These are phyloP conservation scores for Phytophthora megakarya DNA, from an alignment of 352 stramenopile species.

Conservation along the genomic window DNA sequence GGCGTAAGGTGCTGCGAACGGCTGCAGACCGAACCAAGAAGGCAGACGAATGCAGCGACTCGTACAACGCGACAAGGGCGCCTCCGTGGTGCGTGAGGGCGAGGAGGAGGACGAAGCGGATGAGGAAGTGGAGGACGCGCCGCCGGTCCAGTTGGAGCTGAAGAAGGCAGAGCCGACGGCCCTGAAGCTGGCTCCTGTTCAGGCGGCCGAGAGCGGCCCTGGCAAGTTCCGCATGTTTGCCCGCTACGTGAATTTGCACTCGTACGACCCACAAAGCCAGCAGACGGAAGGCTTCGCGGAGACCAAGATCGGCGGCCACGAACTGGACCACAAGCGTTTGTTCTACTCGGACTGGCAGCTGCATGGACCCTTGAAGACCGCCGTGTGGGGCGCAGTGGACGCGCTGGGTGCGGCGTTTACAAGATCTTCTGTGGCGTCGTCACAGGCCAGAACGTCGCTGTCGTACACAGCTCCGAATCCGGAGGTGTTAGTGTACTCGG, in stretches of 20 bases:
- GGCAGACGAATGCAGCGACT: slow-evolving; percentile 29
- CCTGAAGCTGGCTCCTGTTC: slow-evolving; percentile 10
- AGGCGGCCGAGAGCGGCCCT: slow-evolving; percentile 12
- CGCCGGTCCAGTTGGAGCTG: slow-evolving; percentile 13
- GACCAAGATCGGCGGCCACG: slow-evolving; percentile 79
- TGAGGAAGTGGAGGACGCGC: slow-evolving; percentile 6
- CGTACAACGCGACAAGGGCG: slow-evolving; percentile 30
- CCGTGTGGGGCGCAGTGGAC: slow-evolving; percentile 21
- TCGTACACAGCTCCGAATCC: slow-evolving; percentile 45
- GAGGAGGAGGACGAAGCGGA: slow-evolving; percentile 25
- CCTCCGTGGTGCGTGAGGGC: slow-evolving; percentile 19
- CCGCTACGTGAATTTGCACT: slow-evolving; percentile 61
- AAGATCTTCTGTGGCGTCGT: slow-evolving; percentile 1
- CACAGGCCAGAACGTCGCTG: slow-evolving; percentile 40
- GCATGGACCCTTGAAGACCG: slow-evolving; percentile 41
- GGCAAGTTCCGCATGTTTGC: slow-evolving; percentile 31
- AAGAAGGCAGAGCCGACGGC: slow-evolving; percentile 7
- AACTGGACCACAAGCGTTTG: slow-evolving; percentile 60
- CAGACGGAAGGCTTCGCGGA: slow-evolving; percentile 47
- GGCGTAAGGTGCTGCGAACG: slow-evolving; percentile 8
- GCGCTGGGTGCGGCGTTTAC: slow-evolving; percentile 24
- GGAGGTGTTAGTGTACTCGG: slow-evolving; percentile 56
- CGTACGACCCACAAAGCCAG: slow-evolving; percentile 41
- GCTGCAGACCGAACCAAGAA: slow-evolving; percentile 10
- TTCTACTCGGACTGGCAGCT: slow-evolving; percentile 39